phyloP scores from a whole-genome alignment of 179 eudicot genomes.

The Corrigiola litoralis region DNA sequence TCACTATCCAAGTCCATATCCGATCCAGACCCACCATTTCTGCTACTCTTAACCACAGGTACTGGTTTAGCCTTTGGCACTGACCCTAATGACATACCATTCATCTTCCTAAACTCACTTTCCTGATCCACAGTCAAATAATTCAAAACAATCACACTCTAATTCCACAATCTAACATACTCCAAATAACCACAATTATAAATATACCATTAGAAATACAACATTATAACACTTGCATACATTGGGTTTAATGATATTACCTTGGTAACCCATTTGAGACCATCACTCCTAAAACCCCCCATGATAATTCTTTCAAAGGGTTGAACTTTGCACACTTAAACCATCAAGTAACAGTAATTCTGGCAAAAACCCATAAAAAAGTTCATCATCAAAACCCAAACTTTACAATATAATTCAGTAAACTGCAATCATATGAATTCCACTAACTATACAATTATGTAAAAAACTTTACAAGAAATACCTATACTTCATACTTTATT shows the following conservation, averaged over 20 bases:
- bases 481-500: slow-evolving; percentile 10
- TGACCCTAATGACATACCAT: slow-evolving; percentile 13
- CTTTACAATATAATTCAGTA: background rate
- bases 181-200: background rate
- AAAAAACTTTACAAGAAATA: slow-evolving; percentile 7
- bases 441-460: background rate
- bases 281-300: slow-evolving; percentile 27
- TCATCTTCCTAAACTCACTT: slow-evolving; percentile 28
- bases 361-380: slow-evolving; percentile 25
- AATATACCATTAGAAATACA: background rate
- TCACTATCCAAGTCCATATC: slow-evolving; percentile 27
- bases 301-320: slow-evolving; percentile 10
- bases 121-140: slow-evolving; percentile 25
- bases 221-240: background rate
- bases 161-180: background rate
- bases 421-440: background rate
- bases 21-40: slow-evolving; percentile 23
- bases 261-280: slow-evolving; percentile 31
- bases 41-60: slow-evolving; percentile 11
- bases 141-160: background rate
- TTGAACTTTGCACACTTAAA: slow-evolving; percentile 16
- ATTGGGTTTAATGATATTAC: slow-evolving; percentile 12
- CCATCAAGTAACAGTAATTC: slow-evolving; percentile 11
- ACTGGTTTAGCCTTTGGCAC: slow-evolving; percentile 24
- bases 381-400: slow-evolving; percentile 11